phyloP scores from a whole-genome alignment of 768 basidiomycete species.

The Mycena vulgaris region DNA sequence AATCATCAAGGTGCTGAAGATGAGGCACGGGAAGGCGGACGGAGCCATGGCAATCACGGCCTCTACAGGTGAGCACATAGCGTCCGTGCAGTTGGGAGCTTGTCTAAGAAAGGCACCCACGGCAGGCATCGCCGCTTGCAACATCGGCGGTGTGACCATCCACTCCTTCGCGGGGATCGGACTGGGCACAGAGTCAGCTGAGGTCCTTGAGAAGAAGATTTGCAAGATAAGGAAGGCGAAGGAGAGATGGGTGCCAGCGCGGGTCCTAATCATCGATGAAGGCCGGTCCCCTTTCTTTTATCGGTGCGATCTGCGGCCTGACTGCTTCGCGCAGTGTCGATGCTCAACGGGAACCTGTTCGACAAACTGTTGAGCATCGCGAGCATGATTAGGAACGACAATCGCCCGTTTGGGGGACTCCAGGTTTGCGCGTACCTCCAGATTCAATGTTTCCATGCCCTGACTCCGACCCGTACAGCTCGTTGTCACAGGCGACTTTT shows the following conservation, averaged over 20 bases:
- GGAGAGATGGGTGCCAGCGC: conserved; percentile 85
- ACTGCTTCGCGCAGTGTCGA: conserved; percentile 83
- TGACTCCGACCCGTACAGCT: conserved; percentile 60
- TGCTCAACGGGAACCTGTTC: conserved; percentile 93
- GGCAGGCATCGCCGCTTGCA: conserved; percentile 93
- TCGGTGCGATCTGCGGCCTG: too few relatives aligned
- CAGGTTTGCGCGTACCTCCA: conserved; percentile 65
- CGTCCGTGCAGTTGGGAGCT: neutral
- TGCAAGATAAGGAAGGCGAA: conserved; percentile 86
- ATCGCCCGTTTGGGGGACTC: conserved; percentile 90
- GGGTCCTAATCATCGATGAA: conserved; percentile 88
- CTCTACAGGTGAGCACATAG: conserved; percentile 76
- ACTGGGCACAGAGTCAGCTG: conserved; percentile 75
- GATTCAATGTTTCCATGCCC: neutral
- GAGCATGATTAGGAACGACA: conserved; percentile 69
- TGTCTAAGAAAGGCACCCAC: neutral
- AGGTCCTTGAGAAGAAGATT: conserved; percentile 74
- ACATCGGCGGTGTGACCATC: conserved; percentile 94
- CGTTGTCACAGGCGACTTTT: conserved; percentile 97
- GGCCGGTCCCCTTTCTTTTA: conserved; percentile 55
- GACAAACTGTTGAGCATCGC: conserved; percentile 89
- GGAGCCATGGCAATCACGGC: conserved; percentile 94
- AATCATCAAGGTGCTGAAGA: conserved; percentile 83
- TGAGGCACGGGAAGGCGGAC: conserved; percentile 60
- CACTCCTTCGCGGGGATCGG: conserved; percentile 96